Percentiles rank a stretch among this genome's conserved stretches.
Evolutionary conservation across 1,284 basidiomycete species (phyloP).

Genomic region (Rugosomyces carneus): DNA sequence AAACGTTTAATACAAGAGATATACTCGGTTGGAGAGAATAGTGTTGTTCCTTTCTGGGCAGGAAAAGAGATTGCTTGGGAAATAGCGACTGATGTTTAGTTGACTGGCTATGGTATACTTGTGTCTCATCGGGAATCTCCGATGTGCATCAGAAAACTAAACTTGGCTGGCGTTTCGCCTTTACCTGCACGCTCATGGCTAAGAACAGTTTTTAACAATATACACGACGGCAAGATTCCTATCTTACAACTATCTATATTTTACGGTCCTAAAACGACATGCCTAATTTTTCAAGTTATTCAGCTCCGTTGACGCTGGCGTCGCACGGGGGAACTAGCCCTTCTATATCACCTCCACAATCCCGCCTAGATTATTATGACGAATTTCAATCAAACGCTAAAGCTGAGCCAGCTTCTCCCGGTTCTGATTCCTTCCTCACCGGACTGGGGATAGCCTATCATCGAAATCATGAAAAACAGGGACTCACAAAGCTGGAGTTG

Average conservation of each 20-base stretch:
- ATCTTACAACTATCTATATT: conserved; percentile 1
- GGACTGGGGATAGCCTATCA: conserved; percentile 26
- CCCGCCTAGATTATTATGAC: conserved; percentile 16
- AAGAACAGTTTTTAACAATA: neutral
- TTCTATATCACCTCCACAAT: conserved; percentile 18
- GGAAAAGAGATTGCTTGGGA: conserved; percentile 83
- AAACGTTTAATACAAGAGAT: conserved; percentile 43
- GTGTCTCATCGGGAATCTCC: conserved; percentile 1
- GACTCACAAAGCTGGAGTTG: conserved; percentile 3
- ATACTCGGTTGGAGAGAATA: conserved; percentile 47
- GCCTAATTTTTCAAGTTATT: conserved; percentile 10
- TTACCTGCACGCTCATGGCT: conserved; percentile 1
- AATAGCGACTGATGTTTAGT: conserved; percentile 36
- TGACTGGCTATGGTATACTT: neutral
- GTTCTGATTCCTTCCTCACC: conserved; percentile 16
- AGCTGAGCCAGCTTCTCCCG: conserved; percentile 8
- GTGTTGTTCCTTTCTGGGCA: conserved; percentile 88
- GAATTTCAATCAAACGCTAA: conserved; percentile 29
- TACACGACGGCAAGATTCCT: neutral
- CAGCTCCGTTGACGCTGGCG: conserved; percentile 22
- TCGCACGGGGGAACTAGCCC: conserved; percentile 20
- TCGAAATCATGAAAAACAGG: conserved; percentile 4
- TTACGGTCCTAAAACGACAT: conserved; percentile 12
- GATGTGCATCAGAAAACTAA: neutral
- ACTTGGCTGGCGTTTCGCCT: neutral